phyloP scores from a whole-genome alignment of 2,329 filamentous ascomycete species.

The Eutypella sp. region DNA sequence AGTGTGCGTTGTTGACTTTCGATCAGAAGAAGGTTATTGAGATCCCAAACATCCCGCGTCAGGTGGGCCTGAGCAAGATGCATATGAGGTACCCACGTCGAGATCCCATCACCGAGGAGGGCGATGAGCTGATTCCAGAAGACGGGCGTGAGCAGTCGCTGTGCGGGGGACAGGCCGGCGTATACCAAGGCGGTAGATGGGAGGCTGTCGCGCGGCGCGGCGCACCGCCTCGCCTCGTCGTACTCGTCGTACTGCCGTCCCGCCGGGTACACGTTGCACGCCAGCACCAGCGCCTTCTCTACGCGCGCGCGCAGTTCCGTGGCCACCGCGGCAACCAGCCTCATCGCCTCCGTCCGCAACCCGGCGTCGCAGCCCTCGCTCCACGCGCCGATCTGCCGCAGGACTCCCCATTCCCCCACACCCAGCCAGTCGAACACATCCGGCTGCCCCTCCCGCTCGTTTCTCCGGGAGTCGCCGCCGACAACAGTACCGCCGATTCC shows the following conservation, averaged over 20 bases:
- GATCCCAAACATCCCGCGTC: too few species aligned
- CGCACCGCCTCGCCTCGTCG: conserved; percentile 16
- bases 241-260: neutral
- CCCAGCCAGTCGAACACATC: conserved; percentile 11
- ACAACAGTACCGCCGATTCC: too few species aligned
- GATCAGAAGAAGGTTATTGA: too few species aligned
- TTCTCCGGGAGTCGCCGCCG: conserved; percentile 35
- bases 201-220: conserved; percentile 6
- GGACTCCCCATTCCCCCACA: conserved; percentile 11
- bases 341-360: neutral
- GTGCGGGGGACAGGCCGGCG: conserved; percentile 16
- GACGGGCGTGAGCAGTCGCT: conserved; percentile 30
- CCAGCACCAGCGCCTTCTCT: too few species aligned
- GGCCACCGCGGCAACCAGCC: too few species aligned
- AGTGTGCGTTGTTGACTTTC: too few species aligned
- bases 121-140: conserved; percentile 27
- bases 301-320: too few species aligned
- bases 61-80: neutral
- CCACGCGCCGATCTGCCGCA: neutral
- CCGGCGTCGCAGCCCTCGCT: neutral
- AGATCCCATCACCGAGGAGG: neutral
- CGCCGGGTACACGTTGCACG: too few species aligned
- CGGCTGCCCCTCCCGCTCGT: conserved; percentile 11
- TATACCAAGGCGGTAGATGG: conserved; percentile 3
- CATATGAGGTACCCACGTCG: too few species aligned